These are phyloP conservation scores for Trypanosomatidae sp. DNA, from an alignment of 208 protist genomes.

Conservation along the genomic window DNA sequence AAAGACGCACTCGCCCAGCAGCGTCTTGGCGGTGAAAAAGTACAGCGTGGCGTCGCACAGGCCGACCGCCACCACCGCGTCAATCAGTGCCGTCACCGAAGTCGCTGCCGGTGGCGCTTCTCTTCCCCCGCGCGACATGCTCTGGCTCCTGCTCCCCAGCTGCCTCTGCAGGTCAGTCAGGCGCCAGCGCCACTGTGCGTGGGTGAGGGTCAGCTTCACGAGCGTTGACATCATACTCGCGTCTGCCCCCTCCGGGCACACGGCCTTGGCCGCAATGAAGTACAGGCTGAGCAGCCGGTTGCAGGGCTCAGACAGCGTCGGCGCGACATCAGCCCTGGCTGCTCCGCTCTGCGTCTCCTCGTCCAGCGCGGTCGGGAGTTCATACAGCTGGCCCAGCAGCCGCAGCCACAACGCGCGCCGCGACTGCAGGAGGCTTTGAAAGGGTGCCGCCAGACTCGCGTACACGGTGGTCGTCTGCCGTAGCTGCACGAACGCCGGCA, in stretches of 20 bases:
- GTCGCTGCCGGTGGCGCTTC: not conserved
- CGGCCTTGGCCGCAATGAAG: constrained; percentile 66
- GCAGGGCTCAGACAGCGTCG: constrained; percentile 48
- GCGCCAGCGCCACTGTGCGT: constrained; percentile 52
- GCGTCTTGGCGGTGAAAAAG: constrained; percentile 57
- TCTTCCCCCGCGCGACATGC: too few species aligned
- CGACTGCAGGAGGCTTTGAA: too few species aligned
- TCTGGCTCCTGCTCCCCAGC: too few species aligned
- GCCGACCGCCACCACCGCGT: constrained; percentile 72
- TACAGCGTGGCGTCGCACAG: constrained; percentile 81
- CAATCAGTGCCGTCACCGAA: constrained; percentile 55
- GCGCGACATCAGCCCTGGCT: constrained; percentile 19
- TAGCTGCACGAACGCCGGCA: constrained; percentile 24
- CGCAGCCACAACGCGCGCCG: constrained; percentile 37
- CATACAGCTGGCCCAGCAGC: constrained; percentile 21
- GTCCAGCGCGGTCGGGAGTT: too few species aligned
- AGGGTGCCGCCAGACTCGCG: too few species aligned
- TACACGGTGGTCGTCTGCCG: too few species aligned
- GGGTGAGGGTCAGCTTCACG: constrained; percentile 61
- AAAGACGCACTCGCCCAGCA: constrained; percentile 64
- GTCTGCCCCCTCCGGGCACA: constrained; percentile 45
- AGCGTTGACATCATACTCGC: constrained; percentile 74
- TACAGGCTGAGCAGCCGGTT: constrained; percentile 59
- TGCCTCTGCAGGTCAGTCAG: constrained; percentile 1
- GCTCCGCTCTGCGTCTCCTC: too few species aligned